Evolutionary conservation across 1,139 yeast species (phyloP).

Genomic region (Blastobotrys malaysiensis): DNA sequence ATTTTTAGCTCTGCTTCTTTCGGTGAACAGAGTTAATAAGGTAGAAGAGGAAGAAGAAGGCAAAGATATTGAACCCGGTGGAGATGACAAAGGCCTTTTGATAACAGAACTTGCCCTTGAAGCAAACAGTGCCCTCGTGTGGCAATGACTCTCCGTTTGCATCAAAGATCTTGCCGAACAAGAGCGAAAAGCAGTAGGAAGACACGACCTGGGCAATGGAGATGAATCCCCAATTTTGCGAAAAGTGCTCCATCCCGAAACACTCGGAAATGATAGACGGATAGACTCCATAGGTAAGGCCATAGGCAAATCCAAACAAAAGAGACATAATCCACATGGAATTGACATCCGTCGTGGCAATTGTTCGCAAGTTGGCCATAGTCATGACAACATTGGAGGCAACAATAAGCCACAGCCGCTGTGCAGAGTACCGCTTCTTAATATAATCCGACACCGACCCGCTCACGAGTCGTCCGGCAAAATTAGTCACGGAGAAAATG

Average conservation of each 20-base stretch:
- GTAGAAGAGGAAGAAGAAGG: conserved; percentile 30
- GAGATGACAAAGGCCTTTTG: conserved; percentile 25
- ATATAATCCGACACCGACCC: conserved; percentile 60
- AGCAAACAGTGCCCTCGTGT: conserved; percentile 22
- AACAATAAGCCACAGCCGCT: conserved; percentile 64
- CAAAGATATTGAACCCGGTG: conserved; percentile 36
- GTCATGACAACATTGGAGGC: conserved; percentile 41
- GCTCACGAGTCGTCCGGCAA: conserved; percentile 56
- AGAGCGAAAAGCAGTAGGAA: conserved; percentile 30
- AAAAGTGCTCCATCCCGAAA: conserved; percentile 63
- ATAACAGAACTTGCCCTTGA: conserved; percentile 26
- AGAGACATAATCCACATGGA: conserved; percentile 47
- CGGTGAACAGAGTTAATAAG: conserved; percentile 19
- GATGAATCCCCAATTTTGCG: conserved; percentile 72
- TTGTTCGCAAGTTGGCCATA: conserved; percentile 30
- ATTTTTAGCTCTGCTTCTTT: neutral
- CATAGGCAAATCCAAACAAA: conserved; percentile 64
- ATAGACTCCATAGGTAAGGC: conserved; percentile 67
- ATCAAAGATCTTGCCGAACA: conserved; percentile 35
- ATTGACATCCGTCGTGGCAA: conserved; percentile 31
- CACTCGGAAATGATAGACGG: conserved; percentile 72
- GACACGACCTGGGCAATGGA: conserved; percentile 33
- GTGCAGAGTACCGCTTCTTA: conserved; percentile 45
- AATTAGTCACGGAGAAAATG: conserved; percentile 56
- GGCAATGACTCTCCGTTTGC: conserved; percentile 16